phyloP scores from a whole-genome alignment of 257 asterid genomes.

The Linderniella brevidens region DNA sequence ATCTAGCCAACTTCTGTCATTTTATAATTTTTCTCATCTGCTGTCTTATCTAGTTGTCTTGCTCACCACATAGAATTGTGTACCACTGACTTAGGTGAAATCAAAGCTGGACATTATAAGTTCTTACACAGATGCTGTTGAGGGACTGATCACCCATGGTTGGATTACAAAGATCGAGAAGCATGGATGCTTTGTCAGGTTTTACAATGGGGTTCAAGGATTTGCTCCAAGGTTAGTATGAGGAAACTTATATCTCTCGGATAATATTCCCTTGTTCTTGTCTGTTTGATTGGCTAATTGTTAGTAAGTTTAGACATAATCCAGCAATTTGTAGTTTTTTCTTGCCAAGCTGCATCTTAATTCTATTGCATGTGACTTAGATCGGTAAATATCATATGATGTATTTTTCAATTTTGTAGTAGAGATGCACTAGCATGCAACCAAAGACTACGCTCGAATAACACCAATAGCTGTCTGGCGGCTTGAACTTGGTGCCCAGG shows the following conservation, averaged over 20 bases:
- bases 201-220: slow-evolving; percentile 95
- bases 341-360: too few relatives aligned
- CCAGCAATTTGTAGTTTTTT: too few relatives aligned
- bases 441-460: too few relatives aligned
- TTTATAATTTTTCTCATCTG: background rate
- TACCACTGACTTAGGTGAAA: slow-evolving; percentile 39
- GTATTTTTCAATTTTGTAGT: too few relatives aligned
- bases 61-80: background rate
- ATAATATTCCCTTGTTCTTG: background rate
- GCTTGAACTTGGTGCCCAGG: too few relatives aligned
- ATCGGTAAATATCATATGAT: too few relatives aligned
- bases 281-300: background rate
- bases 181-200: slow-evolving; percentile 96
- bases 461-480: too few relatives aligned
- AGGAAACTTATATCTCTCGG: background rate
- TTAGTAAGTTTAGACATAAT: too few relatives aligned
- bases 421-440: too few relatives aligned
- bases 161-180: slow-evolving; percentile 92
- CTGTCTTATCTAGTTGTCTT: slow-evolving; percentile 1
- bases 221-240: slow-evolving; percentile 66
- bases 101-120: slow-evolving; percentile 69
- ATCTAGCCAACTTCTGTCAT: too few relatives aligned
- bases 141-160: slow-evolving; percentile 82
- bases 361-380: too few relatives aligned
- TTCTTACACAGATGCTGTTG: slow-evolving; percentile 71